Percentiles rank a stretch among this genome's conserved stretches.
phyloP scores from a whole-genome alignment of 805 yeast species.

The Candida alai region DNA sequence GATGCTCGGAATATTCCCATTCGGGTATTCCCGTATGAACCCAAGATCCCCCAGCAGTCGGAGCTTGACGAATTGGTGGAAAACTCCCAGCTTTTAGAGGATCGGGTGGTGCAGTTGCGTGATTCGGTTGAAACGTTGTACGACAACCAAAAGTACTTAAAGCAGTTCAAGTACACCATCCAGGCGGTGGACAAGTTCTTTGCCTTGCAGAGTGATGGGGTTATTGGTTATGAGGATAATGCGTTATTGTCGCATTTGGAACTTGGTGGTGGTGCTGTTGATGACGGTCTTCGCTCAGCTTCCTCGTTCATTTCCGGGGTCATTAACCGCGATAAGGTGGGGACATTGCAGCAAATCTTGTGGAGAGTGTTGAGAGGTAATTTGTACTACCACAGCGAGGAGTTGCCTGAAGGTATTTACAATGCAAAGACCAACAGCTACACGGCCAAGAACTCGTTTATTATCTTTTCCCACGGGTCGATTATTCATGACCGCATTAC shows the following conservation, averaged over 20 bases:
- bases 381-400: conserved; percentile 69
- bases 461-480: conserved; percentile 89
- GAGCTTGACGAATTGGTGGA: conserved; percentile 70
- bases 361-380: conserved; percentile 96
- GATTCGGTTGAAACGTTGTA: conserved; percentile 65
- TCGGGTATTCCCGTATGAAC: conserved; percentile 23
- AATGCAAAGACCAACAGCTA: conserved; percentile 55
- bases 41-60: conserved; percentile 39
- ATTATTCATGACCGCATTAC: conserved; percentile 66
- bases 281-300: conserved; percentile 10
- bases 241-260: conserved; percentile 38
- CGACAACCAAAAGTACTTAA: conserved; percentile 57
- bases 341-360: conserved; percentile 70
- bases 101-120: conserved; percentile 66
- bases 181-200: conserved; percentile 36
- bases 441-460: conserved; percentile 75
- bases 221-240: conserved; percentile 31
- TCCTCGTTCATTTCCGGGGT: conserved; percentile 71
- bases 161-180: conserved; percentile 60
- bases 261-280: conserved; percentile 24
- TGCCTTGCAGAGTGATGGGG: conserved; percentile 31
- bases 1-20: conserved; percentile 44
- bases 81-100: conserved; percentile 65
- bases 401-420: conserved; percentile 63
- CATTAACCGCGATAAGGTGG: conserved; percentile 65